Percentiles rank a stretch among this genome's conserved stretches.
These are phyloP conservation scores for Buxus sempervirens DNA, from an alignment of 164 flowering plant genomes.

Conservation along the genomic window DNA sequence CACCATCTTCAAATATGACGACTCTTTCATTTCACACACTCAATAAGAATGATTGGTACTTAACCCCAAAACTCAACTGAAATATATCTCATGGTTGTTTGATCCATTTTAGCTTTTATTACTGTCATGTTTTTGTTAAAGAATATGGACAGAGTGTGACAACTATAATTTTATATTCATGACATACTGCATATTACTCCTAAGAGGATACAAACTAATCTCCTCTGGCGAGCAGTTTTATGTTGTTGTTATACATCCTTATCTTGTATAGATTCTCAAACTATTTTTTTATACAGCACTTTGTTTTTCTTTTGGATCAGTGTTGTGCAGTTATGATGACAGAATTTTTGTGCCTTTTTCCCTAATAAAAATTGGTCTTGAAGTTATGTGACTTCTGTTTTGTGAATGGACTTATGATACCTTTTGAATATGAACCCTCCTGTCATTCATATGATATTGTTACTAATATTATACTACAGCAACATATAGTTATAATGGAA, in stretches of 20 bases:
- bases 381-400: background rate
- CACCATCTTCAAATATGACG: too few species aligned
- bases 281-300: background rate
- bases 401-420: background rate
- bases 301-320: too few species aligned
- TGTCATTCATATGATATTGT: background rate
- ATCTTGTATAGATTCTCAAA: background rate
- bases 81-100: too few species aligned
- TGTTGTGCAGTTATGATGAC: background rate
- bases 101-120: too few species aligned
- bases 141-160: too few species aligned
- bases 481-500: background rate
- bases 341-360: background rate
- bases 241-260: background rate
- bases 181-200: too few species aligned
- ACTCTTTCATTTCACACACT: too few species aligned
- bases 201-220: too few species aligned
- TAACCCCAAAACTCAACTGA: too few species aligned
- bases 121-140: too few species aligned
- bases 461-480: background rate
- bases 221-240: background rate
- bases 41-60: too few species aligned
- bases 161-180: too few species aligned
- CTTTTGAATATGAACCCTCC: background rate
- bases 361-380: background rate